Evolutionary conservation across 1,284 basidiomycete genomes (phyloP), one percentile per base, ranked within the genome.

Genomic region (Marasmius fiardii): DNA sequence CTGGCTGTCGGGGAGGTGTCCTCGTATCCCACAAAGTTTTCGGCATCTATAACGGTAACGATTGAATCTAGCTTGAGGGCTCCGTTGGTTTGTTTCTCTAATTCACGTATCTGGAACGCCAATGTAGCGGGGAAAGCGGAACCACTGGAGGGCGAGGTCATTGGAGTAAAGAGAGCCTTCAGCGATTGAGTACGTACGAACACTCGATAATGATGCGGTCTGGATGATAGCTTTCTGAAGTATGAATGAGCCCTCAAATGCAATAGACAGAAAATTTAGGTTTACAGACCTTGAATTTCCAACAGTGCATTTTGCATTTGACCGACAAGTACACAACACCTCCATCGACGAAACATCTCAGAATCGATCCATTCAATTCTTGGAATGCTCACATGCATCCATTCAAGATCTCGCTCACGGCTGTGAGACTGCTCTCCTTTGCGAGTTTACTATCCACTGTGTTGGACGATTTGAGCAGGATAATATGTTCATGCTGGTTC

Each of bases 171-270:
- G 12, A 11, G 43, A 1, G 43, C 16, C 12, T 23, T 26, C 37
- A 49, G 43, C 21, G 37, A 18, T 52, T 39, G 34, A 35, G 37
- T 6, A 75, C 83, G 57, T 65, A 93, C 90, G 92, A 94, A 77
- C 90, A 92, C 74, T 96, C 93, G 61, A 96, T 92, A 64, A 96
- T 88, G 64, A 96, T 94, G 45, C 93, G 78, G 69, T 96, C 92
- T 1, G 93, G 92, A 35, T 76, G 73, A 69, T 82, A 92, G 62
- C 85, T 91, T 43, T 95, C 92, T 89, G 53, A 31, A 45, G 10
- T 16, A 18, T 20, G 24, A n/a, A n/a, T n/a, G n/a, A n/a, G 33
- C 43, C 21, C 54, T 1, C 23, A 18, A 43, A 39, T 51, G 55
- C 20, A 18, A 51, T 37, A 24, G 26, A 41, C n/a, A 11, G 11